Conservation (phyloP, 805 yeast species). For the Zygotorulaspora sp. region DNA sequence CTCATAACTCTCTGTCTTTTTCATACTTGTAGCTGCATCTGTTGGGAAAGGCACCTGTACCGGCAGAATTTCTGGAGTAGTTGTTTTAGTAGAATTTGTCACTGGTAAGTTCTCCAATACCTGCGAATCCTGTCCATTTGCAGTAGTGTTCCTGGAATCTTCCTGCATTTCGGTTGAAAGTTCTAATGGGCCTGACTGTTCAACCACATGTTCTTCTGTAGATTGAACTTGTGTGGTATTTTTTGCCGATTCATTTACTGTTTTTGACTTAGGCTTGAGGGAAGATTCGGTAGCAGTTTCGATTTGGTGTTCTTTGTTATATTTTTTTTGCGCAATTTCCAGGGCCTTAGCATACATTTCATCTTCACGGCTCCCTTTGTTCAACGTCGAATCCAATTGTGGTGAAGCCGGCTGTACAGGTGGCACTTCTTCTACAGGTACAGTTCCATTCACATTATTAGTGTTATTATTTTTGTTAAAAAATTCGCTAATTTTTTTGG, state of each 20-base stretch:
- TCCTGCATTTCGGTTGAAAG: no score
- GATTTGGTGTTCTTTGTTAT: slow-evolving; percentile 11
- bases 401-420: no score
- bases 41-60: slow-evolving; percentile 2
- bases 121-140: slow-evolving; percentile 8
- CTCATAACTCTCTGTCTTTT: background rate
- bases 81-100: slow-evolving; percentile 9
- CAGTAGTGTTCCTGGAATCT: no score
- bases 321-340: slow-evolving; percentile 49
- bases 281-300: background rate
- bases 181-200: no score
- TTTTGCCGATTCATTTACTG: no score
- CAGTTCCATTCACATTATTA: no score
- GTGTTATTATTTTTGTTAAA: slow-evolving; percentile 7
- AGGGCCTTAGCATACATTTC: slow-evolving; percentile 56
- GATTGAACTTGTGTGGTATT: no score
- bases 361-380: no score
- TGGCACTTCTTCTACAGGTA: no score
- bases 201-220: no score
- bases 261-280: no score
- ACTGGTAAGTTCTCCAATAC: slow-evolving; percentile 7
- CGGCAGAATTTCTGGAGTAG: slow-evolving; percentile 6
- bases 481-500: slow-evolving; percentile 7
- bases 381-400: no score
- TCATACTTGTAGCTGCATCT: background rate